Conservation (phyloP, 257 asterid species). For the Misopates orontium region DNA sequence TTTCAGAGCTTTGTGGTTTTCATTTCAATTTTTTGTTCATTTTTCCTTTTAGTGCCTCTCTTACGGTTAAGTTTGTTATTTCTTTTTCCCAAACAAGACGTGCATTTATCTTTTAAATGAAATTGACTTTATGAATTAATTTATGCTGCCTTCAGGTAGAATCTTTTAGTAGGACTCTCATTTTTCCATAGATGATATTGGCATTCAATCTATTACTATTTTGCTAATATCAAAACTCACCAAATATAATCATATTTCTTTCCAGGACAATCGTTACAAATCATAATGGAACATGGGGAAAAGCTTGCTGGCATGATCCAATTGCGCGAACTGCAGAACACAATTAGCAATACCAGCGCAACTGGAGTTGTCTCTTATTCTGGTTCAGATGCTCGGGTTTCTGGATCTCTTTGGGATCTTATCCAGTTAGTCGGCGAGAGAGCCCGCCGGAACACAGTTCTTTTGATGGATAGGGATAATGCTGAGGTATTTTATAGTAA, state of each 20-base stretch:
- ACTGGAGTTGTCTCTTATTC: slow-evolving; percentile 49
- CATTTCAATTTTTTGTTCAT: slow-evolving; percentile 4
- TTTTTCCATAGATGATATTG: slow-evolving; percentile 23
- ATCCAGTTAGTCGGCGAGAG: slow-evolving; percentile 91
- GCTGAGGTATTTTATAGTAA: slow-evolving; percentile 94
- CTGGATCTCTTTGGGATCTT: slow-evolving; percentile 97
- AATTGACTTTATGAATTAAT: slow-evolving; percentile 14
- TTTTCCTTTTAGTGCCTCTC: neutral
- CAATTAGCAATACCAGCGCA: slow-evolving; percentile 59
- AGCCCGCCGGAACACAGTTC: slow-evolving; percentile 86
- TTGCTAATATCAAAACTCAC: slow-evolving; percentile 19
- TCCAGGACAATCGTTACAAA: slow-evolving; percentile 81
- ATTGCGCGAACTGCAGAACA: slow-evolving; percentile 75
- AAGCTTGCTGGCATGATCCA: slow-evolving; percentile 85
- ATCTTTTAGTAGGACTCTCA: slow-evolving; percentile 12
- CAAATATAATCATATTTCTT: slow-evolving; percentile 29
- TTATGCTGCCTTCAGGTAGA: slow-evolving; percentile 3
- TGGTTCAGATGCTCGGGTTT: slow-evolving; percentile 52
- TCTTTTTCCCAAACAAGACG: slow-evolving; percentile 21
- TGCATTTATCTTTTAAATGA: slow-evolving; percentile 8
- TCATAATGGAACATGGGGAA: slow-evolving; percentile 92
- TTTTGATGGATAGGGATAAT: slow-evolving; percentile 96
- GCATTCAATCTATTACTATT: slow-evolving; percentile 2
- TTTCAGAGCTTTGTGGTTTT: slow-evolving; percentile 1
- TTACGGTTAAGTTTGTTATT: neutral